Percentiles rank a stretch among this genome's conserved stretches.
Conservation (phyloP, 208 protist genomes). For the Acanthamoeba polyphaga region DNA sequence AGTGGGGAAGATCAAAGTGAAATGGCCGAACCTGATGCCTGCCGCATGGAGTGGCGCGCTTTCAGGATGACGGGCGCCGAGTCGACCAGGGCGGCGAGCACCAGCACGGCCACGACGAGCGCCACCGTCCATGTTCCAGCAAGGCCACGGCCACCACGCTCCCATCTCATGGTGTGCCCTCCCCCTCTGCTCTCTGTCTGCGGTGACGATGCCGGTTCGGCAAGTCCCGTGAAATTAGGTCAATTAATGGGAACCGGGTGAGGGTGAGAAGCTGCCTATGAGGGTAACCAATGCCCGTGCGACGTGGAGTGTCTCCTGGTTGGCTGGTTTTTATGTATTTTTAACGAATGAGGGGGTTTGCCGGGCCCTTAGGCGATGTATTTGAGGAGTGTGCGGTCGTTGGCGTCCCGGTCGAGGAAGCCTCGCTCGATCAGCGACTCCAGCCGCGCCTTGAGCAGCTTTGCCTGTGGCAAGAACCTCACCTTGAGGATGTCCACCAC, state of each 20-base stretch:
- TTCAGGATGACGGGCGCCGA: background rate
- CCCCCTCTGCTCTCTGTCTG: too few species aligned
- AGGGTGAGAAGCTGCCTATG: too few species aligned
- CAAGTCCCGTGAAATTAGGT: too few species aligned
- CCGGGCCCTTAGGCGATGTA: conserved; percentile 49
- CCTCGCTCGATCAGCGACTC: conserved; percentile 74
- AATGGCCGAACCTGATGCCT: background rate
- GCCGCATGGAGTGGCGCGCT: background rate
- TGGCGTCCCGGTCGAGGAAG: conserved; percentile 73
- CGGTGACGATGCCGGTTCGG: too few species aligned
- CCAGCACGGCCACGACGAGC: background rate
- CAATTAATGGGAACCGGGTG: too few species aligned
- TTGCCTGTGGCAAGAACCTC: conserved; percentile 63
- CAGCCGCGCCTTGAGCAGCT: conserved; percentile 65
- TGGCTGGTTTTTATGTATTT: background rate
- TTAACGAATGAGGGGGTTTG: background rate
- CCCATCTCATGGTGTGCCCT: too few species aligned
- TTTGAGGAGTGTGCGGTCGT: conserved; percentile 49
- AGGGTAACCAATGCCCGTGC: too few species aligned
- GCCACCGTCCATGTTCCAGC: too few species aligned
- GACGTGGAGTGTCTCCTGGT: too few species aligned
- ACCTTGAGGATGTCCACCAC: conserved; percentile 71
- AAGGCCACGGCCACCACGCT: too few species aligned
- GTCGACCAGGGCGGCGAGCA: background rate
- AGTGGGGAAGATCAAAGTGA: background rate